Evolutionary conservation across 2,329 filamentous ascomycete genomes (phyloP), one percentile per base, ranked within the genome.

Genomic region (Lomentospora prolificans): DNA sequence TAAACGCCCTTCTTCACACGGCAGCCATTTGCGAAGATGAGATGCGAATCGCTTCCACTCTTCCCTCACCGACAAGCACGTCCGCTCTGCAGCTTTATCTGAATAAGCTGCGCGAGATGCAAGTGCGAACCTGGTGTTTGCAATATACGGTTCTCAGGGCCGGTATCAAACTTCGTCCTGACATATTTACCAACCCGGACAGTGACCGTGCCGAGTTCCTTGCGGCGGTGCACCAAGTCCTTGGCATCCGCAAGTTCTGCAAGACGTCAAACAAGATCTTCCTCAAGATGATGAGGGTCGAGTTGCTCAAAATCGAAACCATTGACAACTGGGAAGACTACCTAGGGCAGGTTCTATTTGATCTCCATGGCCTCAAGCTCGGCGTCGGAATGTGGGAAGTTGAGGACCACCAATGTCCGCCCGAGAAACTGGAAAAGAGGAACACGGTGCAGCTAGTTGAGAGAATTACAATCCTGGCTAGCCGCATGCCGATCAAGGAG

Each of bases 401-500:
- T 2, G 75, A 83, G 58, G 90, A 97, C 57, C 94, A 97, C 66
- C 84, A 83, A 22, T 96, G 91, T 63, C 80, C 83, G 0, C 70
- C 81, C 0, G 88, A 96, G 63, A 84, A 84, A 57, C 75, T 97
- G 1, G 90, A 96, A 66, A 86, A 85, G 62, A 80, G 83, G 36
- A 89, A 89, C 57, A 91, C 91, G 0, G 78, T 91, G 64, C 84
- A 87, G 60, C 79, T 96, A 51, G 82, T 96, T 9, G 88, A 95
- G 59, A 88, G 91, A 64, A 81, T 97, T 36, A 86, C 95, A 64
- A 75, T 82, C 33, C 83, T 96, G 57, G 89, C 89, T 2, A 85
- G 86, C 52, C 85, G 87, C 59, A 86, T 96, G 75, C 85, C 89
- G 22, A 87, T 95, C 73, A 95, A 92, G 64, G 94, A 97, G 61